These are phyloP conservation scores for Orbilia oligospora DNA, from an alignment of 2,329 filamentous ascomycete species.

Conservation along the genomic window DNA sequence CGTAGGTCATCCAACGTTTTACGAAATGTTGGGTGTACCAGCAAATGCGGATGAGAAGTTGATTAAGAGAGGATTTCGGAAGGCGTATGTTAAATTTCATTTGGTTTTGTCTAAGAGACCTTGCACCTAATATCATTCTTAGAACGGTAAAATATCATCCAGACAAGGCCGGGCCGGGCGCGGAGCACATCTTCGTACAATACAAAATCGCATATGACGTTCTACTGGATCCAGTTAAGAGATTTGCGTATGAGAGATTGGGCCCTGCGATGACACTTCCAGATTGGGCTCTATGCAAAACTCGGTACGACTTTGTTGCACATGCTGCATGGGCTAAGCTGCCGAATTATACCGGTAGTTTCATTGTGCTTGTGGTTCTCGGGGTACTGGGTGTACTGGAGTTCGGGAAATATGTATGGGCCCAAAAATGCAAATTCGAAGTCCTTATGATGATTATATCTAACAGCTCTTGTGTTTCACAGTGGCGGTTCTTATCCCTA, in stretches of 20 bases:
- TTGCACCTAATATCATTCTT: conserved; percentile 69
- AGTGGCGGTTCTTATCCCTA: conserved; percentile 72
- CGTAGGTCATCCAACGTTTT: conserved; percentile 80
- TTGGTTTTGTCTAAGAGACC: conserved; percentile 45
- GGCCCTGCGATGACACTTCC: conserved; percentile 76
- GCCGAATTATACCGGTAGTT: conserved; percentile 75
- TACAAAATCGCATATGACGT: conserved; percentile 88
- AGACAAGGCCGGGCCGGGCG: conserved; percentile 77
- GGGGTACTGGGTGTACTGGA: conserved; percentile 78
- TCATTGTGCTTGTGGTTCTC: conserved; percentile 74
- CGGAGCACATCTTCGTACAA: conserved; percentile 78
- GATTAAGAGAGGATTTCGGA: conserved; percentile 87
- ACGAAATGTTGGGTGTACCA: conserved; percentile 80
- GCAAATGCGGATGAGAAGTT: conserved; percentile 79
- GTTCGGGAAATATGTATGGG: conserved; percentile 73
- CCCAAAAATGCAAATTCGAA: background rate
- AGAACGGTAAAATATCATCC: conserved; percentile 74
- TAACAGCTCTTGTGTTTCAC: background rate
- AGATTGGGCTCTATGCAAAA: conserved; percentile 76
- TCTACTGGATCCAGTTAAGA: conserved; percentile 79
- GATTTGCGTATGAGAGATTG: conserved; percentile 92
- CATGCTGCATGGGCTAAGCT: conserved; percentile 75
- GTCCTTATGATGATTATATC: background rate
- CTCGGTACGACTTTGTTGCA: conserved; percentile 80
- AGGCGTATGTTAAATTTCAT: conserved; percentile 69